Conservation (phyloP, 1,284 basidiomycete species). For the Meripilus lineatus region DNA sequence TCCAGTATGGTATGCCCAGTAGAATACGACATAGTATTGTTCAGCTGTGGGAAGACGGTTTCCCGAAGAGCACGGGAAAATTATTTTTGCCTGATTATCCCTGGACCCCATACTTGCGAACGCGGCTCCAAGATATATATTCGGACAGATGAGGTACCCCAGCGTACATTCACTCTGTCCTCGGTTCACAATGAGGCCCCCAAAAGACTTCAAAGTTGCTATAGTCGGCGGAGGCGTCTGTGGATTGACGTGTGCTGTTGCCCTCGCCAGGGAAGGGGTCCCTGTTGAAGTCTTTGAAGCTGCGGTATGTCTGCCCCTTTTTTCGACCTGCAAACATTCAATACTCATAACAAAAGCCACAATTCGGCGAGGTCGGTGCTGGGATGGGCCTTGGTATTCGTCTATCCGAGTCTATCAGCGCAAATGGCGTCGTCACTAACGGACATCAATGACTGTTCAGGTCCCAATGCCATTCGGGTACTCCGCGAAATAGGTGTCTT, state of each 20-base stretch:
- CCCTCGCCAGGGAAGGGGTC: conserved; percentile 39
- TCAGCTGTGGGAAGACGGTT: too few species aligned
- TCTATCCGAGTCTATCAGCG: conserved; percentile 8
- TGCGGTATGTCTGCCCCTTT: conserved; percentile 26
- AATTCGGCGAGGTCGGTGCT: conserved; percentile 48
- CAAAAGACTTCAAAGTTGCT: conserved; percentile 37
- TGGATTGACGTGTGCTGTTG: conserved; percentile 43
- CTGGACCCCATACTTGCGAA: too few species aligned
- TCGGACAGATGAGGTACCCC: too few species aligned
- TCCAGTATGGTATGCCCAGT: too few species aligned
- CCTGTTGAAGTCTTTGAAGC: conserved; percentile 47
- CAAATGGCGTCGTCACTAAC: not conserved
- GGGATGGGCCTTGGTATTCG: conserved; percentile 53
- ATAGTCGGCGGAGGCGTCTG: conserved; percentile 52
- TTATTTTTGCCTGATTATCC: too few species aligned
- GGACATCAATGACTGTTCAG: conserved; percentile 22
- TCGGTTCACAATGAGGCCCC: not conserved
- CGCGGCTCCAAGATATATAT: too few species aligned
- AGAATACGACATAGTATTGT: too few species aligned
- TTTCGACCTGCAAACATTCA: not conserved
- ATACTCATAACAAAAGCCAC: conserved; percentile 23
- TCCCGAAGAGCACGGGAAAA: too few species aligned
- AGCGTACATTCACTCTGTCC: not conserved
- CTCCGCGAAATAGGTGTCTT: conserved; percentile 41
- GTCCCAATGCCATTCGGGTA: conserved; percentile 45